phyloP scores from a whole-genome alignment of 768 basidiomycete species.

The Mycena epipterygia region DNA sequence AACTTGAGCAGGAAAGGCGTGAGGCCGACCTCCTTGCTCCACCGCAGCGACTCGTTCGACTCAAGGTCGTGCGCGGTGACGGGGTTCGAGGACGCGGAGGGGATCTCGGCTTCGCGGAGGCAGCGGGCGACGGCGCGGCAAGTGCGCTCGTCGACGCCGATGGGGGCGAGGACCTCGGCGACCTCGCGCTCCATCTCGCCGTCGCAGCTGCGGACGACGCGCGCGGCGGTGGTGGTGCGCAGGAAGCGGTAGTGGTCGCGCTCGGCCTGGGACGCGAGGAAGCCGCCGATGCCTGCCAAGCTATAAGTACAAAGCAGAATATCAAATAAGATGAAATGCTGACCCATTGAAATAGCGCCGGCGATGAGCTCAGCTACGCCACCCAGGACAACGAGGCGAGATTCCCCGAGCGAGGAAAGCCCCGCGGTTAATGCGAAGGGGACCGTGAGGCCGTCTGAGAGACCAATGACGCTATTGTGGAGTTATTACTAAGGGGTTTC shows the following conservation, averaged over 20 bases:
- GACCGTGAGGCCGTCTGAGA: slow-evolving; percentile 91
- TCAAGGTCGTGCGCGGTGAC: slow-evolving; percentile 54
- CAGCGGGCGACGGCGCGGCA: slow-evolving; percentile 84
- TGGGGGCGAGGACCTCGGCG: slow-evolving; percentile 84
- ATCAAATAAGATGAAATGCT: too few species aligned
- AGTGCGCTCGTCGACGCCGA: slow-evolving; percentile 89
- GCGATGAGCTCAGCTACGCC: slow-evolving; percentile 97
- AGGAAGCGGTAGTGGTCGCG: slow-evolving; percentile 94
- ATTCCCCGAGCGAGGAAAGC: slow-evolving; percentile 89
- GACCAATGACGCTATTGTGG: slow-evolving; percentile 81
- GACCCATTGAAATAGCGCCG: slow-evolving; percentile 98
- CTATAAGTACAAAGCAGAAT: too few species aligned
- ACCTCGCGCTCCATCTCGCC: slow-evolving; percentile 99
- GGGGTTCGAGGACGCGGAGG: slow-evolving; percentile 2
- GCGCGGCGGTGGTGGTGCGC: slow-evolving; percentile 77
- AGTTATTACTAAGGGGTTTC: neutral
- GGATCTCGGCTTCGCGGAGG: slow-evolving; percentile 75
- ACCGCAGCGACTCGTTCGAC: slow-evolving; percentile 70
- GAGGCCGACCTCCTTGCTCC: slow-evolving; percentile 86
- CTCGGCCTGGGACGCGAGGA: slow-evolving; percentile 97
- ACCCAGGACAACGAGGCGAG: slow-evolving; percentile 92
- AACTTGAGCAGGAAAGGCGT: slow-evolving; percentile 97
- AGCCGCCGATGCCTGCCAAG: slow-evolving; percentile 98
- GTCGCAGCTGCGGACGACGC: slow-evolving; percentile 90
- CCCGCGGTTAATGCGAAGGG: slow-evolving; percentile 94